A percentile compares a stretch with the other conserved stretches of the same genome.
Conservation (phyloP, 345 rosid genomes). For the Aurinia saxatilis region DNA sequence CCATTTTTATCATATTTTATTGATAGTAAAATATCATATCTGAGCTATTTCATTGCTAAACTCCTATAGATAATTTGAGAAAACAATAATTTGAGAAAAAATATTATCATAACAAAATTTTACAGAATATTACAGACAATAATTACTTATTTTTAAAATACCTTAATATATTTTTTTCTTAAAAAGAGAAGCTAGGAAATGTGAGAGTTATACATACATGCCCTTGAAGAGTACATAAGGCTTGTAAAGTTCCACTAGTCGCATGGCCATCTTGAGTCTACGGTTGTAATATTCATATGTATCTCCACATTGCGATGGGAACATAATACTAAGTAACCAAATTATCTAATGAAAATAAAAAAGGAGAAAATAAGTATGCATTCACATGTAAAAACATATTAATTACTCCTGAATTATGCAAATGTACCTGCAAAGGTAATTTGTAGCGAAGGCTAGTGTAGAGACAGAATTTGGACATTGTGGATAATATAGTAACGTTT, state of each 20-base stretch:
- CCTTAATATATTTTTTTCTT: no score
- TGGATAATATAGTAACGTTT: constrained; percentile 28
- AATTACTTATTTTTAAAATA: no score
- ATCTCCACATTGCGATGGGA: background rate
- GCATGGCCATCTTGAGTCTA: constrained; percentile 37
- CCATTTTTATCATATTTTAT: background rate
- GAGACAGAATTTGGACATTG: constrained; percentile 53
- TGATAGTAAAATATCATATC: no score
- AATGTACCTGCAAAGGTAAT: constrained; percentile 41
- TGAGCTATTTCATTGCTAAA: background rate
- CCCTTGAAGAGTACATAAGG: constrained; percentile 71
- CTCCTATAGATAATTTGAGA: background rate
- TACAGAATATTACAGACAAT: no score
- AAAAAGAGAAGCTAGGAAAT: background rate
- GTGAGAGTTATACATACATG: constrained; percentile 40
- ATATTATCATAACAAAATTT: no score
- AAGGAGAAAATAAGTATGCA: background rate
- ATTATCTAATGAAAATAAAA: background rate
- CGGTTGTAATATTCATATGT: background rate
- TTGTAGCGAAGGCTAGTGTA: constrained; percentile 54
- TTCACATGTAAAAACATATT: background rate
- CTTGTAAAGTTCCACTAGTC: constrained; percentile 52
- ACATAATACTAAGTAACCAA: background rate
- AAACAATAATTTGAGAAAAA: background rate
- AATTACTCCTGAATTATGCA: background rate